Percentiles rank a stretch among this genome's conserved stretches.
phyloP scores from a whole-genome alignment of 441 rosid species.

The Eruca vesicaria region DNA sequence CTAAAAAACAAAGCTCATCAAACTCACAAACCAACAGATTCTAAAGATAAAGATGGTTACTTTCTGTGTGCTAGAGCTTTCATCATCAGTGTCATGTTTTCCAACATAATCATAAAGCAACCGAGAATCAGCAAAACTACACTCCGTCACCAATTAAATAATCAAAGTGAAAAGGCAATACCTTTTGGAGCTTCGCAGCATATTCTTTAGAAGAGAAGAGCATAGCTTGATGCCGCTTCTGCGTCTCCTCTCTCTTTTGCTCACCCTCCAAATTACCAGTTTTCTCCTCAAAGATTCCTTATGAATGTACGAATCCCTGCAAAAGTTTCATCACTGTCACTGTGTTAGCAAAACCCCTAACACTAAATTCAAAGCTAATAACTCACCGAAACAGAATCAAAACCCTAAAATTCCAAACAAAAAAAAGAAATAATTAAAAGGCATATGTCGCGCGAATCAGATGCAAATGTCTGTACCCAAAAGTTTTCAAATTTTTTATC shows the following conservation, averaged over 20 bases:
- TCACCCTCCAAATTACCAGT: conserved; percentile 33
- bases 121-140: neutral
- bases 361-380: neutral
- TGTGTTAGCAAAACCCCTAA: neutral
- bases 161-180: conserved; percentile 7
- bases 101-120: conserved; percentile 40
- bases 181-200: conserved; percentile 57
- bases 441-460: neutral
- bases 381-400: neutral
- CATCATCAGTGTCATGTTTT: conserved; percentile 54
- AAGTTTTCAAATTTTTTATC: neutral
- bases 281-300: conserved; percentile 2
- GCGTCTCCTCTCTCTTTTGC: conserved; percentile 33
- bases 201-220: conserved; percentile 38
- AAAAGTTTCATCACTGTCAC: neutral
- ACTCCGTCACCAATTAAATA: neutral
- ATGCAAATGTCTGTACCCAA: neutral
- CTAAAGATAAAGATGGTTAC: conserved; percentile 39
- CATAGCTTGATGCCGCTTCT: conserved; percentile 24
- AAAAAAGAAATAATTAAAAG: no score
- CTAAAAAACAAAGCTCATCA: conserved; percentile 6
- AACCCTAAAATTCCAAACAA: neutral
- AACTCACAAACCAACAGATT: conserved; percentile 14
- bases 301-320: conserved; percentile 8
- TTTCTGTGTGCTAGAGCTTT: conserved; percentile 57